These are phyloP conservation scores for Dalechampia spathulata DNA, from an alignment of 441 rosid genomes.

Conservation along the genomic window DNA sequence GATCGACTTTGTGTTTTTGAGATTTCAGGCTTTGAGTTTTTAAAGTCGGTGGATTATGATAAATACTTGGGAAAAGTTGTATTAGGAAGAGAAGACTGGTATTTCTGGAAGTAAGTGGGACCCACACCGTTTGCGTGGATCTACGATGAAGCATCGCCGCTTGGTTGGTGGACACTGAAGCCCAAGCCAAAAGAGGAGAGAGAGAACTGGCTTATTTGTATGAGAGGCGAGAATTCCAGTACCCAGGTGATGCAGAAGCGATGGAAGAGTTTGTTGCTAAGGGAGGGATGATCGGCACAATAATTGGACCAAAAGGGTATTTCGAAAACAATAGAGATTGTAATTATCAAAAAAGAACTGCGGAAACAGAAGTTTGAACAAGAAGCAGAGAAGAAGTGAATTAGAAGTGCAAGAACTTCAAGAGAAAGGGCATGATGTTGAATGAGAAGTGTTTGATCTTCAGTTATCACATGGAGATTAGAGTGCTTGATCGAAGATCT, in stretches of 20 bases:
- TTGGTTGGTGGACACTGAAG: slow-evolving; percentile 91
- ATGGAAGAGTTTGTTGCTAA: slow-evolving; percentile 80
- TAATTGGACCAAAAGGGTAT: slow-evolving; percentile 62
- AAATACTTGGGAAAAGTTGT: slow-evolving; percentile 62
- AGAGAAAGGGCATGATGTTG: slow-evolving; percentile 65
- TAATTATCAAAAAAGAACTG: slow-evolving; percentile 50
- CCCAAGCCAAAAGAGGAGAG: slow-evolving; percentile 80
- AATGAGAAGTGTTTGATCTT: slow-evolving; percentile 18
- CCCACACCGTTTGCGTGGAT: slow-evolving; percentile 62
- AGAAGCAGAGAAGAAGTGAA: slow-evolving; percentile 63
- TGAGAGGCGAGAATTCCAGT: slow-evolving; percentile 62
- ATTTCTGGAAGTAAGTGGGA: slow-evolving; percentile 77
- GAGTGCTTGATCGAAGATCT: background rate
- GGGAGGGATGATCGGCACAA: slow-evolving; percentile 73
- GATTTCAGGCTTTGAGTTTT: slow-evolving; percentile 44
- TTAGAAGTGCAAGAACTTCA: slow-evolving; percentile 68
- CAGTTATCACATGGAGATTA: background rate
- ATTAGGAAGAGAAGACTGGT: slow-evolving; percentile 55
- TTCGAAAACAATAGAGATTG: slow-evolving; percentile 44
- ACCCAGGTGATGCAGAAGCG: slow-evolving; percentile 76
- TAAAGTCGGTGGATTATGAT: slow-evolving; percentile 44
- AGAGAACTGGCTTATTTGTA: slow-evolving; percentile 65
- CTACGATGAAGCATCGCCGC: slow-evolving; percentile 67
- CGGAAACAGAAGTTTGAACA: slow-evolving; percentile 61
- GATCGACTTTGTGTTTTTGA: no score